phyloP scores from a whole-genome alignment of 2,329 filamentous ascomycete genomes.

The Nothophoma quercina region DNA sequence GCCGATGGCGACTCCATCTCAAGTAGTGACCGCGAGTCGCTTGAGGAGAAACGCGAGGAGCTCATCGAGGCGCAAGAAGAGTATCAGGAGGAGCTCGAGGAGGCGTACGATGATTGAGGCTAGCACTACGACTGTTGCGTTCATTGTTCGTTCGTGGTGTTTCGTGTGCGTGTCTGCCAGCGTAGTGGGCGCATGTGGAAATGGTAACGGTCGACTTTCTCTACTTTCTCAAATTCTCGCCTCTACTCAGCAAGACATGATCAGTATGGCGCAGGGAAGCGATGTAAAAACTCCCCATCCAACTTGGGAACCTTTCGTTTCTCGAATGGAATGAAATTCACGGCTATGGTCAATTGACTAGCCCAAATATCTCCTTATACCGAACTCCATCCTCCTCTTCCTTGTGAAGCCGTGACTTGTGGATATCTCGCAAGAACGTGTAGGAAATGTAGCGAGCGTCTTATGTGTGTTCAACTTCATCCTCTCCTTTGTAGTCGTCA shows the following conservation, averaged over 20 bases:
- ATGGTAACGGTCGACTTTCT: slow-evolving; percentile 4
- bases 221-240: neutral
- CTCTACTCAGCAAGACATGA: slow-evolving; percentile 2
- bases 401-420: neutral
- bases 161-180: neutral
- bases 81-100: slow-evolving; percentile 58
- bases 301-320: slow-evolving; percentile 22
- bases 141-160: neutral
- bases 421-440: slow-evolving; percentile 12
- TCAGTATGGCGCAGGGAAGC: slow-evolving; percentile 19
- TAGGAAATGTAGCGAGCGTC: slow-evolving; percentile 9
- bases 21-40: slow-evolving; percentile 47
- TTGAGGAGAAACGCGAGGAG: slow-evolving; percentile 63
- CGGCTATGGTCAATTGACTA: slow-evolving; percentile 2
- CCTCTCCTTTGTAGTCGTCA: too few relatives aligned
- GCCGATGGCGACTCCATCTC: slow-evolving; percentile 51
- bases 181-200: neutral
- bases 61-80: slow-evolving; percentile 62
- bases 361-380: neutral
- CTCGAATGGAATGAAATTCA: slow-evolving; percentile 9
- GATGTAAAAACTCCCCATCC: slow-evolving; percentile 4
- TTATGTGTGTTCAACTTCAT: neutral
- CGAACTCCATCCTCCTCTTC: neutral
- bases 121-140: neutral
- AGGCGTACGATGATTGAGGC: slow-evolving; percentile 35